Evolutionary conservation across 495 filamentous ascomycete genomes (phyloP).

Genomic region (Alectoria sarmentosa): DNA sequence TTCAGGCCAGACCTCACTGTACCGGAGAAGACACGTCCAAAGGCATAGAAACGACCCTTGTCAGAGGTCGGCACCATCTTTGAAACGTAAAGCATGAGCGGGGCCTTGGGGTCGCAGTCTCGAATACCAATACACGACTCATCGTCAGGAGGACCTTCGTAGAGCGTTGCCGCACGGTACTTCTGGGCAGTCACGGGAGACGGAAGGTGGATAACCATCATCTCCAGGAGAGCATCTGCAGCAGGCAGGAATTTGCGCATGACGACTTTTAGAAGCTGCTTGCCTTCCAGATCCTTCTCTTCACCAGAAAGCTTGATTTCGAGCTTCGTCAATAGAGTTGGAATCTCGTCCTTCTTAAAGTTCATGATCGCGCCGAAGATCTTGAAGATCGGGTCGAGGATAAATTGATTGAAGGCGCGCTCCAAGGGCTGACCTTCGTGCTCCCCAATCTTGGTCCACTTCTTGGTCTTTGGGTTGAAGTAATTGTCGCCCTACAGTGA

Average conservation of each 20-base stretch:
- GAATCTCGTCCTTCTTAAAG: constrained; percentile 94
- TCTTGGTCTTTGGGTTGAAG: constrained; percentile 99
- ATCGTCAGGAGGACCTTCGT: constrained; percentile 94
- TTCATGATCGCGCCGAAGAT: constrained; percentile 95
- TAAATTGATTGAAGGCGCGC: constrained; percentile 99
- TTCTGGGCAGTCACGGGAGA: constrained; percentile 94
- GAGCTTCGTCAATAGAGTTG: constrained; percentile 78
- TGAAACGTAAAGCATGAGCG: constrained; percentile 99
- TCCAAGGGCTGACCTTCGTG: constrained; percentile 83
- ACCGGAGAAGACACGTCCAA: constrained; percentile 99
- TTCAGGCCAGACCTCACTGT: constrained; percentile 95
- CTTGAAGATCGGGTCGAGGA: constrained; percentile 98
- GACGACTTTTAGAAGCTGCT: constrained; percentile 91
- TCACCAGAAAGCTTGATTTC: constrained; percentile 79
- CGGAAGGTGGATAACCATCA: constrained; percentile 99
- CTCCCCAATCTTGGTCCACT: constrained; percentile 84
- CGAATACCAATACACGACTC: constrained; percentile 90
- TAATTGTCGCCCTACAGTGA: constrained; percentile 80
- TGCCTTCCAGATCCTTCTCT: constrained; percentile 93
- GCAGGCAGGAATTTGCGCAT: constrained; percentile 98
- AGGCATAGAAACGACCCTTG: constrained; percentile 99
- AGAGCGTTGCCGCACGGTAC: constrained; percentile 97
- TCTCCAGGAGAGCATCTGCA: constrained; percentile 96
- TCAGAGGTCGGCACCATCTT: constrained; percentile 99
- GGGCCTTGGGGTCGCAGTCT: constrained; percentile 93